Evolutionary conservation across 805 yeast genomes (phyloP), one percentile per base, ranked within the genome.

Genomic region (Candida sithepensis): DNA sequence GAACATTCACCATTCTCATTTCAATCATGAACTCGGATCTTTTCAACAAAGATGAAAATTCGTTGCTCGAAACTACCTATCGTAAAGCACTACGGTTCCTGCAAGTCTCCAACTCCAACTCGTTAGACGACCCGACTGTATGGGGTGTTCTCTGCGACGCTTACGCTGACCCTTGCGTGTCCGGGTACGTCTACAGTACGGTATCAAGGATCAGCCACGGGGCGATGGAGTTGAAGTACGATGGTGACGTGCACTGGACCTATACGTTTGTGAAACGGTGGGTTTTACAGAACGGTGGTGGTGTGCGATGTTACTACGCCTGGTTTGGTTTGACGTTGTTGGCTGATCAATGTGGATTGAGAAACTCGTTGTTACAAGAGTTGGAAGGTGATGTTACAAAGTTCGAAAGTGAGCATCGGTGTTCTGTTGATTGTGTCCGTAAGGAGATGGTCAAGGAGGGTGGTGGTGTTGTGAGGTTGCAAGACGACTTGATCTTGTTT

Each of bases 1-100:
- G 62, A n/a, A 64, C 68, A 48, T 62, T 73, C 4, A 42, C 59
- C 41, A 55, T 45, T 44, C 51, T 53, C 43, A 41, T 53, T 38
- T 47, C 58, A 5, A 21, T 46, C 34, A 30, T 14, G 34, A 30
- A 14, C 34, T 30, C 34, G 14, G 16, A 9, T 12, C 5, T 8
- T 26, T 8, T 12, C 30, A 26, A 37, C 14, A 20, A 16, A 9
- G 13, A 19, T 37, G 24, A 37, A 13, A n/a, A n/a, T n/a, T n/a
- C n/a, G n/a, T n/a, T n/a, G n/a, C n/a, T n/a, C n/a, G n/a, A n/a
- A n/a, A n/a, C n/a, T n/a, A n/a, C n/a, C n/a, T n/a, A n/a, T n/a
- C n/a, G n/a, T n/a, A n/a, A n/a, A n/a, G n/a, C n/a, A 8, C 24
- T 19, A n/a, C 21, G 23, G 14, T 32, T 7, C 7, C 16, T 32